Evolutionary conservation across 2,329 filamentous ascomycete genomes (phyloP), one percentile per base, ranked within the genome.

Genomic region (Shiraia bambusicola): DNA sequence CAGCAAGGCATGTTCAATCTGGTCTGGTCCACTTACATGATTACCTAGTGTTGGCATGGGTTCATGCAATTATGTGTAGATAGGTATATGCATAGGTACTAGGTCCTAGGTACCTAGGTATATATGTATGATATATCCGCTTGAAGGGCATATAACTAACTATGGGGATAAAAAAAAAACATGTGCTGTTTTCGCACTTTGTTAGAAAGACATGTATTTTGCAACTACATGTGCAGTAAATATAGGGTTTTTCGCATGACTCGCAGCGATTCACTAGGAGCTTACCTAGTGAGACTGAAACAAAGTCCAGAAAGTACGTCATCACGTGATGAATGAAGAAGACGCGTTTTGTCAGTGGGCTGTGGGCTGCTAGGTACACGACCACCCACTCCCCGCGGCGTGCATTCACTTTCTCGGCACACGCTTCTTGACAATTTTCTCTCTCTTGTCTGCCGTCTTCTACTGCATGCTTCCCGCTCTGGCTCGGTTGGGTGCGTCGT

Each of bases 401-500:
- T 49, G 37, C 43, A 60, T 59, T 61, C 45, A 43, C 40, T 38
- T 50, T 32, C 42, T 55, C 29, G 50, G 64, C 43, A 47, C 46
- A 19, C 38, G 56, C 17, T 43, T 50, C 19, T 49, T 56, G 37
- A 47, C 55, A 47, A 31, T 59, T 56, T 54, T 49, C 38, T 59
- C 66, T 42, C 40, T 55, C 37, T 27, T 55, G 27, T 54, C 49
- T 17, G 38, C 50, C 14, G 42, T 66, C 35, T 25, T 65, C 37
- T 66, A 58, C 67, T 70, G 66, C 61, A 70, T 71, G 67, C 65
- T 70, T 54, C 42, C 52, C 47, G 54, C 51, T 27, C 50, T 61
- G 28, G 28, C 34, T 28, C 53, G 52, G 43, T 44, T 61, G 46
- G 56, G 63, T 59, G 66, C 63, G 58, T 57, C 61, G 46, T 52